These are phyloP conservation scores for Colletotrichum truncatum DNA, from an alignment of 2,329 filamentous ascomycete species.

Conservation along the genomic window DNA sequence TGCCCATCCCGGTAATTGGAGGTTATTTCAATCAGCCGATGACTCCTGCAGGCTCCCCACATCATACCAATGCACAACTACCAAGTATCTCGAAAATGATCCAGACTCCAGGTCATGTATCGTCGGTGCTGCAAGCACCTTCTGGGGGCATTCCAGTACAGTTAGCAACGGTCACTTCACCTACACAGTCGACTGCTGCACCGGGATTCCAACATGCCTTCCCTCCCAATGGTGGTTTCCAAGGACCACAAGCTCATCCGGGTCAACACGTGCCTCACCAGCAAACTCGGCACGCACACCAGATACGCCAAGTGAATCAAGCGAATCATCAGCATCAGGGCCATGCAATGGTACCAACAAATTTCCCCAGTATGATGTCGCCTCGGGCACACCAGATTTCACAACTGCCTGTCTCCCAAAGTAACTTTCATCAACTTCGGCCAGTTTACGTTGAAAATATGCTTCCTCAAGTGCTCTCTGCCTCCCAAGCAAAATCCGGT, in stretches of 20 bases:
- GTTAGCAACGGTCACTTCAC: conserved; percentile 11
- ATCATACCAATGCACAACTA: conserved; percentile 4
- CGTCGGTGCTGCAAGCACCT: conserved; percentile 20
- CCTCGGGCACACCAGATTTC: neutral
- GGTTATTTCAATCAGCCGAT: neutral
- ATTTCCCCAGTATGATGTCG: neutral
- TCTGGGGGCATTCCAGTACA: conserved; percentile 10
- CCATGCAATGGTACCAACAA: neutral
- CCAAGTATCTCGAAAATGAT: neutral
- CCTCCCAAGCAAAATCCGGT: neutral
- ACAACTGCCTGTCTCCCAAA: neutral
- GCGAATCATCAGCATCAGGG: neutral
- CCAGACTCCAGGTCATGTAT: neutral
- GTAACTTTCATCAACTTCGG: neutral
- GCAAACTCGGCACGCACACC: neutral
- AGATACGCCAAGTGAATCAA: neutral
- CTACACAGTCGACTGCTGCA: neutral
- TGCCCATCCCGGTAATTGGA: neutral
- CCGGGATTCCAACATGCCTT: neutral
- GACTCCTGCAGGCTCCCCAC: conserved; percentile 19
- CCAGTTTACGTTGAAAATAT: no score
- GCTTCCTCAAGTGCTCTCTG: neutral
- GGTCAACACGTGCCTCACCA: neutral
- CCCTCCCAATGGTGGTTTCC: neutral
- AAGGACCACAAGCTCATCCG: neutral